phyloP scores from a whole-genome alignment of 2,329 filamentous ascomycete genomes.

The Penicillium sp. region DNA sequence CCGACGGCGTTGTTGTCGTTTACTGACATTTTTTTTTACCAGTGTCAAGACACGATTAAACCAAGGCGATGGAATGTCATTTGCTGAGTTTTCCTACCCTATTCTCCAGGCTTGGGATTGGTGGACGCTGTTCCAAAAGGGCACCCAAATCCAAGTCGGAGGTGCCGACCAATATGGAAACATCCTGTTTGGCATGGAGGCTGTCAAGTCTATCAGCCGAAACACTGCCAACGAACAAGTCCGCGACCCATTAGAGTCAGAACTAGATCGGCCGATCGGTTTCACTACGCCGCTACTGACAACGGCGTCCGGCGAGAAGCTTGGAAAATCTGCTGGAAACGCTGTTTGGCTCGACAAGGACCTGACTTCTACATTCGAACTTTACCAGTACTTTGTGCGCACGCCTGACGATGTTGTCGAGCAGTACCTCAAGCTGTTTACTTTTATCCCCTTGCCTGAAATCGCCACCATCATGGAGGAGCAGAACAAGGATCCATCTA shows the following conservation, averaged over 20 bases:
- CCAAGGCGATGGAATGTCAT: constrained; percentile 89
- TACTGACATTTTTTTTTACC: constrained; percentile 7
- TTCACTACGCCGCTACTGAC: constrained; percentile 90
- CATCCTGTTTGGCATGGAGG: constrained; percentile 85
- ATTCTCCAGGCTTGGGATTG: constrained; percentile 95
- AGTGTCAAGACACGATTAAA: constrained; percentile 79
- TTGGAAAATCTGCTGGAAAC: constrained; percentile 93
- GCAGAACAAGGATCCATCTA: constrained; percentile 66
- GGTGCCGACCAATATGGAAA: constrained; percentile 97
- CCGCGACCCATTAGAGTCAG: constrained; percentile 37
- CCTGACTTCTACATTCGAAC: constrained; percentile 77
- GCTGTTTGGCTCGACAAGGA: constrained; percentile 86
- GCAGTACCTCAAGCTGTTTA: constrained; percentile 81
- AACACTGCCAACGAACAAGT: constrained; percentile 40
- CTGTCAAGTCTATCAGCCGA: constrained; percentile 71
- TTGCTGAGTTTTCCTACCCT: constrained; percentile 90
- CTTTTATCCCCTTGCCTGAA: constrained; percentile 72
- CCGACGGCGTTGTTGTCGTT: neutral
- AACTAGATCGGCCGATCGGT: constrained; percentile 63
- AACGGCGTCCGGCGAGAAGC: constrained; percentile 80
- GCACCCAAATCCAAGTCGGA: constrained; percentile 83
- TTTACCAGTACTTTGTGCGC: constrained; percentile 89
- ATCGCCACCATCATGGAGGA: constrained; percentile 68
- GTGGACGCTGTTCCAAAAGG: constrained; percentile 77
- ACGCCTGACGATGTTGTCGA: constrained; percentile 80